Conservation (phyloP, 495 filamentous ascomycete species). For the Penicillium lagena region DNA sequence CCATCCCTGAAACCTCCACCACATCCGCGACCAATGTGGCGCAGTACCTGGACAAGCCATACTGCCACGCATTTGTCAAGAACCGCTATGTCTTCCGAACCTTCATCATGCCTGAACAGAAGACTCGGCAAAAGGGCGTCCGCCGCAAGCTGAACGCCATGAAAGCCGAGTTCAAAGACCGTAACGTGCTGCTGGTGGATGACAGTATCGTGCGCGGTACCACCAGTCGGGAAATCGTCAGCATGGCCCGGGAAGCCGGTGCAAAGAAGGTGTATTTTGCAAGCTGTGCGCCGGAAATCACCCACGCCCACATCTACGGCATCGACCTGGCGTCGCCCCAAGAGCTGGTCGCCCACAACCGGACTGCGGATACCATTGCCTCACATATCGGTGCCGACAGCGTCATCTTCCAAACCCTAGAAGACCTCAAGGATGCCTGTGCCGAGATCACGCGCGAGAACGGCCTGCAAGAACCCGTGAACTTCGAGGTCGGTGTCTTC, state of each 20-base stretch:
- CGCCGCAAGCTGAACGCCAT: constrained; percentile 68
- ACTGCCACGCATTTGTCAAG: constrained; percentile 84
- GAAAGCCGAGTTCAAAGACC: constrained; percentile 76
- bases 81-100: constrained; percentile 96
- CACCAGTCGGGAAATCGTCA: constrained; percentile 85
- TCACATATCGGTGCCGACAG: constrained; percentile 83
- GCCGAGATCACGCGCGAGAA: constrained; percentile 55
- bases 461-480: constrained; percentile 43
- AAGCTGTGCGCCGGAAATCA: constrained; percentile 81
- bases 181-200: constrained; percentile 82
- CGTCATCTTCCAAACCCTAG: constrained; percentile 85
- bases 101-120: constrained; percentile 91
- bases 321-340: constrained; percentile 81
- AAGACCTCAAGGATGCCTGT: constrained; percentile 76
- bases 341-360: constrained; percentile 80
- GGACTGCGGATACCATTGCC: constrained; percentile 61
- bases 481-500: constrained; percentile 96
- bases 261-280: constrained; percentile 89
- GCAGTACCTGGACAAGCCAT: constrained; percentile 69
- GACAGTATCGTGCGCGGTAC: constrained; percentile 94
- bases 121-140: constrained; percentile 64
- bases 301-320: constrained; percentile 73
- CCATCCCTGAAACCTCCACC: constrained; percentile 81
- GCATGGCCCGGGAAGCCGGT: constrained; percentile 86
- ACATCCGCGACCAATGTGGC: constrained; percentile 79